Evolutionary conservation across 2,329 filamentous ascomycete genomes (phyloP).

Genomic region (Sphaerulina musiva): DNA sequence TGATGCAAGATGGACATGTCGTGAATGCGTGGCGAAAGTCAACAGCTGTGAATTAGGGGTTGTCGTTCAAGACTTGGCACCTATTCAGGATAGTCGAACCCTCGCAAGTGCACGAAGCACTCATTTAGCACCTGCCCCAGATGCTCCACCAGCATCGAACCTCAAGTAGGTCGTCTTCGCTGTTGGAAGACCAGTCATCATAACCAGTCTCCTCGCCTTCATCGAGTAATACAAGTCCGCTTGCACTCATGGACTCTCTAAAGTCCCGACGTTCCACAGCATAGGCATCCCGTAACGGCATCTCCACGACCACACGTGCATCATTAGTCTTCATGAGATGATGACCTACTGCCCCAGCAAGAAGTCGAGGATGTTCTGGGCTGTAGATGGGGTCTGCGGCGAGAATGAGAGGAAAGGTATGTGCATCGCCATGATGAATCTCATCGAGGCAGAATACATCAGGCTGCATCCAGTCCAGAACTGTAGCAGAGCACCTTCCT

Average conservation of each 20-base stretch:
- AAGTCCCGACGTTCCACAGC: conserved; percentile 60
- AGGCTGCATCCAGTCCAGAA: conserved; percentile 68
- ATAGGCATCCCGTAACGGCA: conserved; percentile 69
- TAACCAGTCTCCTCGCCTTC: conserved; percentile 59
- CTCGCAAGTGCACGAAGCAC: neutral
- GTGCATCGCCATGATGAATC: conserved; percentile 6
- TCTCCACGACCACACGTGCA: conserved; percentile 68
- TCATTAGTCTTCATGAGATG: conserved; percentile 55
- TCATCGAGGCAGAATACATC: conserved; percentile 28
- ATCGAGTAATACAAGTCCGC: conserved; percentile 49
- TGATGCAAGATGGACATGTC: neutral
- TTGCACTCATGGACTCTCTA: conserved; percentile 51
- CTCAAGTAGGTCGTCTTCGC: conserved; percentile 37
- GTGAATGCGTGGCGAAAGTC: neutral
- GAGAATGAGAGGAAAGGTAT: conserved; percentile 58
- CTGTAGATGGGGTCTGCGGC: conserved; percentile 86
- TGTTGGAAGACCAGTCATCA: conserved; percentile 65
- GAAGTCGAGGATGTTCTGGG: conserved; percentile 67
- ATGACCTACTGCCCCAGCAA: conserved; percentile 61
- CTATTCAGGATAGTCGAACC: neutral
- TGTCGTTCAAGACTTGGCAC: neutral
- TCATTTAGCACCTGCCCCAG: conserved; percentile 40
- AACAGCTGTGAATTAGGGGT: neutral
- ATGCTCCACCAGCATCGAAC: conserved; percentile 66
- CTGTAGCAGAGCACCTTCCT: conserved; percentile 55